These are phyloP conservation scores for Carex kokanica DNA, from an alignment of 176 grass and related monocot species.

Conservation along the genomic window DNA sequence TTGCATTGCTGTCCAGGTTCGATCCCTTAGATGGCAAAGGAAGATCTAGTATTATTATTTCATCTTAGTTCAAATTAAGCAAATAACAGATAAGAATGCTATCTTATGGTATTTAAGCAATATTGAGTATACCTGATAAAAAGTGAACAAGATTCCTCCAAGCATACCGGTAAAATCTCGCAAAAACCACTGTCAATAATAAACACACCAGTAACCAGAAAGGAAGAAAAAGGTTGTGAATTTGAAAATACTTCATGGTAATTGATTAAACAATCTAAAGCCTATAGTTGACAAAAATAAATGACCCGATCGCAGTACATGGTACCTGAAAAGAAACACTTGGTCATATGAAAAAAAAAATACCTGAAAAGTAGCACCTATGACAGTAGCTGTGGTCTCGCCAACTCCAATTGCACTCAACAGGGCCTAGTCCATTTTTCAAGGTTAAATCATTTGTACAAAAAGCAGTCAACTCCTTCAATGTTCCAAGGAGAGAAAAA, in stretches of 20 bases:
- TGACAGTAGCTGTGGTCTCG: conserved; percentile 84
- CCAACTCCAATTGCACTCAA: conserved; percentile 91
- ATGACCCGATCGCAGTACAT: background rate
- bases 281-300: background rate
- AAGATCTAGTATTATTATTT: conserved; percentile 11
- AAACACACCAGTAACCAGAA: conserved; percentile 11
- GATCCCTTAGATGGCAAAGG: conserved; percentile 54
- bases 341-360: background rate
- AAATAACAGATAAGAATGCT: background rate
- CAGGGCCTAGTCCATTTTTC: conserved; percentile 53
- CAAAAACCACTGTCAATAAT: conserved; percentile 81
- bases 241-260: background rate
- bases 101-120: background rate
- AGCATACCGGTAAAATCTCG: conserved; percentile 97
- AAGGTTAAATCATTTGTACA: conserved; percentile 29
- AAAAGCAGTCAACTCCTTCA: background rate
- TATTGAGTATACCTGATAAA: conserved; percentile 67
- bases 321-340: background rate
- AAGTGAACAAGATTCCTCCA: conserved; percentile 90
- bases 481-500: conserved; percentile 9
- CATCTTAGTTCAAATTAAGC: background rate
- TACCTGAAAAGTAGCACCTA: conserved; percentile 98
- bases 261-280: background rate
- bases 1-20: conserved; percentile 89
- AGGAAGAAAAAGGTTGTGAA: background rate